phyloP scores from a whole-genome alignment of 345 rosid genomes.

The Salix arbutifolia region DNA sequence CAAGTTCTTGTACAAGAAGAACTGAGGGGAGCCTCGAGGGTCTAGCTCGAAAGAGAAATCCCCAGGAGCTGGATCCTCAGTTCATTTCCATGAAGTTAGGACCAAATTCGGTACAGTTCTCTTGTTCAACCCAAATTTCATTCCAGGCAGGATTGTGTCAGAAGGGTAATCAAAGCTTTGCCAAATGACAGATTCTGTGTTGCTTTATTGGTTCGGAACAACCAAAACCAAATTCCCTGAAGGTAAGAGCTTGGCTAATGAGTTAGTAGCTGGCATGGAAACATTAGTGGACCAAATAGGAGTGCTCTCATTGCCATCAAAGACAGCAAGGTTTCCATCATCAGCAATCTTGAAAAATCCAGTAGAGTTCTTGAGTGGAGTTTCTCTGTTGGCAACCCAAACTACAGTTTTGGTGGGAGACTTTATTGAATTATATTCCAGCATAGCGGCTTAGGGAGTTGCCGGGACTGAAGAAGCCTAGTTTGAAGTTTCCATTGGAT shows the following conservation, averaged over 20 bases:
- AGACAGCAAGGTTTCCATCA: no score
- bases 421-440: no score
- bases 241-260: constrained; percentile 13
- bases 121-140: constrained; percentile 13
- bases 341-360: no score
- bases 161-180: constrained; percentile 41
- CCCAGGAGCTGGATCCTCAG: constrained; percentile 3
- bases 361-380: no score
- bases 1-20: neutral
- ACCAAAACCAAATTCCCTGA: constrained; percentile 26
- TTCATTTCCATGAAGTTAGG: constrained; percentile 6
- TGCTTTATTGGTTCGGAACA: neutral
- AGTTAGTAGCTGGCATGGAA: neutral
- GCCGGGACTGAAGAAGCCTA: neutral
- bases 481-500: neutral
- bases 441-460: no score
- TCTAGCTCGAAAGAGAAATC: neutral
- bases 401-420: neutral
- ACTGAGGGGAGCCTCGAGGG: neutral
- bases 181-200: constrained; percentile 1
- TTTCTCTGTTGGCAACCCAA: no score
- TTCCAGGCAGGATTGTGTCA: constrained; percentile 7
- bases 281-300: neutral
- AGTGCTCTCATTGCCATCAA: no score
- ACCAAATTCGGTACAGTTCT: neutral